These are phyloP conservation scores for Hypholoma fasciculare DNA, from an alignment of 768 basidiomycete species.

Conservation along the genomic window DNA sequence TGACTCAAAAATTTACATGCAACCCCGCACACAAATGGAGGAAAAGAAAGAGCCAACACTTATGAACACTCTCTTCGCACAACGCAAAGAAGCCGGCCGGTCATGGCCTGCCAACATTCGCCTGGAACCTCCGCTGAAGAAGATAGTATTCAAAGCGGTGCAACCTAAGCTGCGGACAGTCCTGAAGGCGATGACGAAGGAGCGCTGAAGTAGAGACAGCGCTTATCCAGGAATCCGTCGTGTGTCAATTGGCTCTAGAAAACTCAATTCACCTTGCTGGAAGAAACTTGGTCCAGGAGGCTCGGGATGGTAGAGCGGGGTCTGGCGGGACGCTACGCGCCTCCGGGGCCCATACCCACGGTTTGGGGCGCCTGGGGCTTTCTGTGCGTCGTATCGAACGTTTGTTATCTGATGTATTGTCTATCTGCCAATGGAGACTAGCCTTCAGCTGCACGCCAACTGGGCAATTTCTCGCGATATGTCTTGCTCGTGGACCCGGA, in stretches of 20 bases:
- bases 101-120: conserved; percentile 47
- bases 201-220: conserved; percentile 27
- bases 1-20: conserved; percentile 29
- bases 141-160: conserved; percentile 36
- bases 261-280: background rate
- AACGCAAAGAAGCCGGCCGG: conserved; percentile 31
- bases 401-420: conserved; percentile 1
- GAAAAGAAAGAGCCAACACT: conserved; percentile 33
- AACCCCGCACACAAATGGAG: conserved; percentile 33
- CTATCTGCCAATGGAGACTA: background rate
- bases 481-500: background rate
- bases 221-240: background rate
- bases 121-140: conserved; percentile 44
- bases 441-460: background rate
- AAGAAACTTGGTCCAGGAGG: background rate
- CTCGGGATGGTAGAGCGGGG: background rate
- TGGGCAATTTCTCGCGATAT: background rate
- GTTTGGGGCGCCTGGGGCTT: background rate
- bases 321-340: background rate
- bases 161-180: conserved; percentile 35
- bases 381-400: conserved; percentile 1
- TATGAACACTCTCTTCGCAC: conserved; percentile 35
- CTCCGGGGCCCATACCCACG: background rate
- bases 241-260: background rate
- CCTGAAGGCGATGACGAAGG: conserved; percentile 43